phyloP scores from a whole-genome alignment of 371 early-diverging fungal species.

The Sporodiniella umbellata region DNA sequence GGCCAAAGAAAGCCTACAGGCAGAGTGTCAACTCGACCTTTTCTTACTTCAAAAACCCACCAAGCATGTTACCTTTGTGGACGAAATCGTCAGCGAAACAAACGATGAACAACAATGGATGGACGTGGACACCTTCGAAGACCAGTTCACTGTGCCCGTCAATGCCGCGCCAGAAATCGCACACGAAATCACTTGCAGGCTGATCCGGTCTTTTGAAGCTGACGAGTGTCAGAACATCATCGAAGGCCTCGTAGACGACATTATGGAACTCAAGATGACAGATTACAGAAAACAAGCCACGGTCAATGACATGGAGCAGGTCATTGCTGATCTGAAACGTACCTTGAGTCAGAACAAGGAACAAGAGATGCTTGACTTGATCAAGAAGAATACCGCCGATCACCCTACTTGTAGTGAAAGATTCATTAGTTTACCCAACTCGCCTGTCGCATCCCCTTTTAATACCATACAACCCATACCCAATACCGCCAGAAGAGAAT shows the following conservation, averaged over 20 bases:
- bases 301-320: slow-evolving; percentile 64
- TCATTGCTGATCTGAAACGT: slow-evolving; percentile 65
- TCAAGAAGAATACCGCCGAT: neutral
- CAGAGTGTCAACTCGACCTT: slow-evolving; percentile 38
- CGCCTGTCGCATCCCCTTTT: slow-evolving; percentile 16
- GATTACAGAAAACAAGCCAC: slow-evolving; percentile 58
- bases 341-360: slow-evolving; percentile 51
- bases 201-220: slow-evolving; percentile 66
- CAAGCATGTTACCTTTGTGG: slow-evolving; percentile 46
- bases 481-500: neutral
- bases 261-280: slow-evolving; percentile 66
- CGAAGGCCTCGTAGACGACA: slow-evolving; percentile 75
- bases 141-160: slow-evolving; percentile 48
- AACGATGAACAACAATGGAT: slow-evolving; percentile 29
- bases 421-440: slow-evolving; percentile 14
- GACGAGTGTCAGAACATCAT: slow-evolving; percentile 69
- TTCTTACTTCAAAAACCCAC: slow-evolving; percentile 20
- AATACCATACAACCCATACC: neutral
- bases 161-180: slow-evolving; percentile 56
- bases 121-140: slow-evolving; percentile 51
- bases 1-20: slow-evolving; percentile 36
- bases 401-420: neutral
- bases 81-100: slow-evolving; percentile 35
- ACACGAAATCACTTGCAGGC: slow-evolving; percentile 56
- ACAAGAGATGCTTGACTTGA: neutral